A percentile compares a stretch with the other conserved stretches of the same genome.
phyloP scores from a whole-genome alignment of 495 filamentous ascomycete species.

The Neurospora sp. region DNA sequence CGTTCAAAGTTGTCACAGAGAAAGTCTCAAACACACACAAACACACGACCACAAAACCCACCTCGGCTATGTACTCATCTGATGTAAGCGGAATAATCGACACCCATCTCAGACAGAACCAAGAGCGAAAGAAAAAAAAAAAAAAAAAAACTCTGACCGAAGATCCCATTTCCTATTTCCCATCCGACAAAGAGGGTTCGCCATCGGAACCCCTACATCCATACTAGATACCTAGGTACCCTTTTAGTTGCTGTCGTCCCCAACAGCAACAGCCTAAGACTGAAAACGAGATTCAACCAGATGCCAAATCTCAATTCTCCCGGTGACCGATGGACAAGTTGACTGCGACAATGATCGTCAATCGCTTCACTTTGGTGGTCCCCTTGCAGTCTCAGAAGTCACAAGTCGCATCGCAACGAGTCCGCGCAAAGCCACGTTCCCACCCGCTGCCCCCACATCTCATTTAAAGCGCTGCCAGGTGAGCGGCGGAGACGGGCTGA shows the following conservation, averaged over 20 bases:
- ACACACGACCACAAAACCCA: neutral
- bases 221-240: neutral
- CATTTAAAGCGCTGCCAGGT: conserved; percentile 4
- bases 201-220: neutral
- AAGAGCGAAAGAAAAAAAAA: too few relatives aligned
- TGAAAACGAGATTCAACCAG: neutral
- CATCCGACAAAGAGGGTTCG: neutral
- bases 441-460: conserved; percentile 6
- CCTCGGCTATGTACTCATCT: neutral
- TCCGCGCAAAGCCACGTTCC: neutral
- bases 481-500: neutral
- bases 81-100: too few relatives aligned
- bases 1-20: neutral
- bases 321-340: too few relatives aligned
- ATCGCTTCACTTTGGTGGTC: neutral
- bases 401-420: neutral
- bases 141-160: neutral
- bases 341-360: neutral
- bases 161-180: neutral
- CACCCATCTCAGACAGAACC: neutral
- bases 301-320: neutral
- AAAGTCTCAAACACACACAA: neutral
- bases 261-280: neutral
- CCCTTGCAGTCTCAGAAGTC: neutral
- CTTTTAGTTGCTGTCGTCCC: neutral